phyloP scores from a whole-genome alignment of 495 filamentous ascomycete species.

The Filosporella fistucella region DNA sequence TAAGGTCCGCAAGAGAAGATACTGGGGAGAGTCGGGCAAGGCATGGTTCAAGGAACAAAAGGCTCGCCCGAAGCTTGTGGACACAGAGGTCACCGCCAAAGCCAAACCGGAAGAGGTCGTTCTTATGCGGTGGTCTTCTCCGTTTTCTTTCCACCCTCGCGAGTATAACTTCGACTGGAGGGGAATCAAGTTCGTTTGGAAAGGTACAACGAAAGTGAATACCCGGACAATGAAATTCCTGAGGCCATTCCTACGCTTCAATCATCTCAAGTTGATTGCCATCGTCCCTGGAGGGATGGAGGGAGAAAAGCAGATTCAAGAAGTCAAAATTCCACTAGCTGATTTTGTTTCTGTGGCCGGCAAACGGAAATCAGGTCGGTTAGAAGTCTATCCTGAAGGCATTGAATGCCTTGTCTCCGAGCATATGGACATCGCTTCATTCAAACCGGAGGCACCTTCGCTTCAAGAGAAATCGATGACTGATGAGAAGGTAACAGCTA shows the following conservation, averaged over 20 bases:
- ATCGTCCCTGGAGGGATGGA: neutral
- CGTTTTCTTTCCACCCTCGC: neutral
- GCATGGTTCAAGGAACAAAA: slow-evolving; percentile 5
- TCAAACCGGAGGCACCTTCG: neutral
- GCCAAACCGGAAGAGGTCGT: slow-evolving; percentile 7
- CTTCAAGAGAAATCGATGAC: too few relatives aligned
- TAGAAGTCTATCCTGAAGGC: slow-evolving; percentile 1
- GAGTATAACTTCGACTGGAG: slow-evolving; percentile 8
- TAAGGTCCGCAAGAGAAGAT: neutral
- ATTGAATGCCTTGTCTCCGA: slow-evolving; percentile 1
- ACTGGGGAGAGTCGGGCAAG: slow-evolving; percentile 3
- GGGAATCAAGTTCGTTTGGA: slow-evolving; percentile 7
- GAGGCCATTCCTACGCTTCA: neutral
- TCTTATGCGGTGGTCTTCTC: slow-evolving; percentile 2
- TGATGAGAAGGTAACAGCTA: too few relatives aligned
- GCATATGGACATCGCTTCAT: neutral
- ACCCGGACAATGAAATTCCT: neutral
- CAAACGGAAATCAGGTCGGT: slow-evolving; percentile 2
- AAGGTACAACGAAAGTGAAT: neutral
- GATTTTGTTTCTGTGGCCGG: slow-evolving; percentile 1
- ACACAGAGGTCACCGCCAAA: neutral
- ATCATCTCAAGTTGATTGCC: slow-evolving; percentile 7
- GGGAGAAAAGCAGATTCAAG: neutral
- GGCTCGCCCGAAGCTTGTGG: slow-evolving; percentile 1
- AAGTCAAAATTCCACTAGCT: slow-evolving; percentile 1